Evolutionary conservation across 139 green algal genomes (phyloP).

Genomic region (Picochlorum costavermella): DNA sequence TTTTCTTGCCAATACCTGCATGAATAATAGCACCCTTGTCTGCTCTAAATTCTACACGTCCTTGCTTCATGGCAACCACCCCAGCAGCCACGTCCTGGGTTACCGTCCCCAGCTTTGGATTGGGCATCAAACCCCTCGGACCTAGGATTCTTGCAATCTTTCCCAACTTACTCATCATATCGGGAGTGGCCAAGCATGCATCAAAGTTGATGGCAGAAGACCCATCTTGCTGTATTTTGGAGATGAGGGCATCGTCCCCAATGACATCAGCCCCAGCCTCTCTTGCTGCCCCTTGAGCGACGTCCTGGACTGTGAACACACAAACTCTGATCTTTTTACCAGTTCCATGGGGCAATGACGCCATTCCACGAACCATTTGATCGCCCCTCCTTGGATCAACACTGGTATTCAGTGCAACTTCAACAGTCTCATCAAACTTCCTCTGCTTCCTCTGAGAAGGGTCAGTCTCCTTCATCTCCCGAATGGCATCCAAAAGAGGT

Average conservation of each 20-base stretch:
- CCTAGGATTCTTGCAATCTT: conserved; percentile 73
- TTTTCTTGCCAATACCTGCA: conserved; percentile 53
- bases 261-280: conserved; percentile 74
- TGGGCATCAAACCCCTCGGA: conserved; percentile 93
- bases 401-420: conserved; percentile 46
- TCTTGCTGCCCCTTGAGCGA: conserved; percentile 49
- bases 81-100: conserved; percentile 56
- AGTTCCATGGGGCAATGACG: conserved; percentile 66
- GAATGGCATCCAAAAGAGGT: neutral
- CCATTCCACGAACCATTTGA: conserved; percentile 66
- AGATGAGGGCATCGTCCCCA: conserved; percentile 66
- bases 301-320: conserved; percentile 73
- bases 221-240: conserved; percentile 44
- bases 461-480: conserved; percentile 8
- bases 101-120: conserved; percentile 91
- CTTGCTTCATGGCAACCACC: conserved; percentile 56
- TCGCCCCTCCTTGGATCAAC: conserved; percentile 59
- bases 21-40: conserved; percentile 72
- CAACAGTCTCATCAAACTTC: conserved; percentile 58
- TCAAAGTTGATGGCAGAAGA: conserved; percentile 50
- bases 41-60: conserved; percentile 74
- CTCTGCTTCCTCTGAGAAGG: neutral
- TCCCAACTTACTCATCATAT: conserved; percentile 74
- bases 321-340: conserved; percentile 57
- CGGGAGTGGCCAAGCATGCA: conserved; percentile 62